Percentiles rank a stretch among this genome's conserved stretches.
These are phyloP conservation scores for Lentinula edodes DNA, from an alignment of 768 basidiomycete species.

Conservation along the genomic window DNA sequence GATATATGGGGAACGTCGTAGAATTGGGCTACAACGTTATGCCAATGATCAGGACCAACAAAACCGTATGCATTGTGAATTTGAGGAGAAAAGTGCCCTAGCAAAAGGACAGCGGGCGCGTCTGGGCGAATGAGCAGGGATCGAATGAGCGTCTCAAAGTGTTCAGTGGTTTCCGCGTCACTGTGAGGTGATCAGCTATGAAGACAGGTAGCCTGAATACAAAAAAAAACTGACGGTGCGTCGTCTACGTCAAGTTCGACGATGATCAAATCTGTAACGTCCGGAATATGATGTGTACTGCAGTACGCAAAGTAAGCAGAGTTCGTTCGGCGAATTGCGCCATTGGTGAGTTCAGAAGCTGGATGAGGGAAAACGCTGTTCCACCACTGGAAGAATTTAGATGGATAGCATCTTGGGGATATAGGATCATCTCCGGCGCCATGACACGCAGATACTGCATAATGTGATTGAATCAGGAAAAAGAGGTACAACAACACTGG, in stretches of 20 bases:
- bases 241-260: slow-evolving; percentile 94
- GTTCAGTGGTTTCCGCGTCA: slow-evolving; percentile 63
- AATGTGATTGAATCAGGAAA: slow-evolving; percentile 8
- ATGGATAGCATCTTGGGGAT: slow-evolving; percentile 81
- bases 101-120: slow-evolving; percentile 84
- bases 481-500: slow-evolving; percentile 7
- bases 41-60: slow-evolving; percentile 86
- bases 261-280: slow-evolving; percentile 90
- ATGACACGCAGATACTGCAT: slow-evolving; percentile 84
- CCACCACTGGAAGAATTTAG: slow-evolving; percentile 98
- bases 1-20: slow-evolving; percentile 96
- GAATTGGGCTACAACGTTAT: slow-evolving; percentile 88
- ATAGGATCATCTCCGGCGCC: slow-evolving; percentile 91
- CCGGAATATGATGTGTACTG: slow-evolving; percentile 88
- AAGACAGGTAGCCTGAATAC: neutral
- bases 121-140: slow-evolving; percentile 88
- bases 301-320: slow-evolving; percentile 96
- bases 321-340: slow-evolving; percentile 87
- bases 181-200: slow-evolving; percentile 28
- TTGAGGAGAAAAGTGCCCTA: slow-evolving; percentile 95
- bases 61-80: slow-evolving; percentile 74
- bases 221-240: slow-evolving; percentile 53
- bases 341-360: slow-evolving; percentile 95
- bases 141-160: slow-evolving; percentile 90
- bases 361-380: slow-evolving; percentile 97